Evolutionary conservation across 2,329 filamentous ascomycete genomes (phyloP).

Genomic region (Botrytis cinerea): DNA sequence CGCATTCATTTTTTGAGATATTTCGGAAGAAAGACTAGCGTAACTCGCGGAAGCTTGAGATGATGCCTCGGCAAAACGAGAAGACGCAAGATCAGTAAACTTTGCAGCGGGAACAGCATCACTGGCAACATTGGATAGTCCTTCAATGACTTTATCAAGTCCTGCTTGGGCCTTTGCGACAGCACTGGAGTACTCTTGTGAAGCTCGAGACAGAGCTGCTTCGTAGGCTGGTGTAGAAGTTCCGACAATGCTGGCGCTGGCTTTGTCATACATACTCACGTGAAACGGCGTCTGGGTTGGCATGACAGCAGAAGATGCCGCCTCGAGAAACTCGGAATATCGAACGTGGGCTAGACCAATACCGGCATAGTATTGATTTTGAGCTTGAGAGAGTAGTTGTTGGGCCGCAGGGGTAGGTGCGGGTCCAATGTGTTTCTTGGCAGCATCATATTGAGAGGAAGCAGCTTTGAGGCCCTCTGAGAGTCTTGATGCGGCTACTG

Average conservation of each 20-base stretch:
- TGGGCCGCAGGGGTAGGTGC: conserved; percentile 51
- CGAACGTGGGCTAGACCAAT: conserved; percentile 76
- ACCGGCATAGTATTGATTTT: conserved; percentile 72
- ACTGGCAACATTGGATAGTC: conserved; percentile 40
- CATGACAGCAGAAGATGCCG: conserved; percentile 69
- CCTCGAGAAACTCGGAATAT: conserved; percentile 73
- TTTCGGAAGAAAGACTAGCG: conserved; percentile 60
- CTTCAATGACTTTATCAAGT: conserved; percentile 39
- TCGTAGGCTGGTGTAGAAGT: conserved; percentile 34
- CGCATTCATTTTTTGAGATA: conserved; percentile 41
- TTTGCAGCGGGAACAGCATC: conserved; percentile 44
- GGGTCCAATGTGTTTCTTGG: conserved; percentile 66
- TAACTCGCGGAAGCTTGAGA: conserved; percentile 50
- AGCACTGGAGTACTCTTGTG: conserved; percentile 34
- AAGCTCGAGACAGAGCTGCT: conserved; percentile 33
- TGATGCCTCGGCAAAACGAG: conserved; percentile 48
- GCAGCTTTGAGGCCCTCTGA: conserved; percentile 70
- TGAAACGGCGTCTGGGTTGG: conserved; percentile 57
- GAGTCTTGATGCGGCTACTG: conserved; percentile 69
- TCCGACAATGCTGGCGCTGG: conserved; percentile 33
- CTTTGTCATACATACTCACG: conserved; percentile 39
- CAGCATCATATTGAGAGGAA: conserved; percentile 68
- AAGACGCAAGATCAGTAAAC: conserved; percentile 47
- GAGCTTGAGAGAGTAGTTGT: conserved; percentile 63
- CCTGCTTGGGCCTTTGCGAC: conserved; percentile 16